Conservation (phyloP, 148 eudicot genomes). For the Vaccinium macrocarpon region DNA sequence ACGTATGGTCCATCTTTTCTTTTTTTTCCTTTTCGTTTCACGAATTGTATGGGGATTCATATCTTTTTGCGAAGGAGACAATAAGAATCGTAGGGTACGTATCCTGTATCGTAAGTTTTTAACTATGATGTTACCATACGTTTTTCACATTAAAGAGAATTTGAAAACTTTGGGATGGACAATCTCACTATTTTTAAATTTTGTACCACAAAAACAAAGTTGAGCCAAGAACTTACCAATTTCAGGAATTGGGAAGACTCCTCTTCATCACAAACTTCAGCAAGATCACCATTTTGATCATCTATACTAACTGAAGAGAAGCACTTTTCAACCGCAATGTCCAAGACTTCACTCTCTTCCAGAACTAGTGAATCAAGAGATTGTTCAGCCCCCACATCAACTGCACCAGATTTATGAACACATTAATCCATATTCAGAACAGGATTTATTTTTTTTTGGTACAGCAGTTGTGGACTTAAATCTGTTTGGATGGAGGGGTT, state of each 20-base stretch:
- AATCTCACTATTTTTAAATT: neutral
- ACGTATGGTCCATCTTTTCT: too few relatives aligned
- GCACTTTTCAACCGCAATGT: conserved; percentile 28
- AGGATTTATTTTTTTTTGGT: neutral
- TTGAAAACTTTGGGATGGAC: neutral
- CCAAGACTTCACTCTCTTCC: conserved; percentile 30
- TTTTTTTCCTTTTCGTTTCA: too few relatives aligned
- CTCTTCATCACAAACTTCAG: conserved; percentile 32
- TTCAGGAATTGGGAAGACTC: conserved; percentile 19
- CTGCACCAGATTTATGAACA: conserved; percentile 25
- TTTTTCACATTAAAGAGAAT: neutral
- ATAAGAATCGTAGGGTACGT: too few relatives aligned
- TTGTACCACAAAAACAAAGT: neutral
- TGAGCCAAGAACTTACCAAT: conserved; percentile 35
- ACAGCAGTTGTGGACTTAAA: neutral
- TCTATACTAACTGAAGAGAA: conserved; percentile 18
- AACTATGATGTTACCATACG: too few relatives aligned
- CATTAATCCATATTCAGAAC: neutral
- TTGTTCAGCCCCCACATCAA: conserved; percentile 31
- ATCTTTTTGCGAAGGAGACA: too few relatives aligned
- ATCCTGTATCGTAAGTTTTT: too few relatives aligned
- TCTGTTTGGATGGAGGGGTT: neutral
- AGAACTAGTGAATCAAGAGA: conserved; percentile 23
- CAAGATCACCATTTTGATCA: conserved; percentile 22
- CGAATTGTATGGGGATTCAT: too few relatives aligned